Evolutionary conservation across 1,284 basidiomycete species (phyloP), one percentile per base, ranked within the genome.

Genomic region (Cryptococcus amylolentus): DNA sequence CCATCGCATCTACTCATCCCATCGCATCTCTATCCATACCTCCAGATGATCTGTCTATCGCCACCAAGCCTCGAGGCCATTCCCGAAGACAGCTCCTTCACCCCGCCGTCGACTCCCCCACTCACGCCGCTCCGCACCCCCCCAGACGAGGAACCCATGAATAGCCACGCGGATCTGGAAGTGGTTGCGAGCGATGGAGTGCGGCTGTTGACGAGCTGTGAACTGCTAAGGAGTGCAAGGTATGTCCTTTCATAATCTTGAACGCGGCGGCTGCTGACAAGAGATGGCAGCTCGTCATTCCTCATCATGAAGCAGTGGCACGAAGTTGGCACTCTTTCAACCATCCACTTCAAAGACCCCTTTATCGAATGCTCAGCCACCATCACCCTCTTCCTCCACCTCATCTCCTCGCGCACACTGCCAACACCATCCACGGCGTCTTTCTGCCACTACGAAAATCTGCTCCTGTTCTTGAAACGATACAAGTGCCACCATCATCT

Each of bases 331-430:
- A 23, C n/a, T 23, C 31, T 23, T n/a, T 26, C 43, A 9, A 47
- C 27, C 20, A 47, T 60, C 10, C 51, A 54, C 26, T 52, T 60
- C 13, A 16, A 28, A 4, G 58, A 60, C 27, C 27, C 48, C 13
- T 18, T 14, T 10, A 18, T 56, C 27, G 58, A 60, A 55, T 35
- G 20, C n/a, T 41, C 51, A 13, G 44, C 50, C 16, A 57, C 49
- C 9, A 10, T 61, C 12, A 52, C 55, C 18, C 38, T 57, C 37
- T 61, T 61, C 39, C 52, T 61, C 23, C 46, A 54, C 40, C 31
- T 61, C 5, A 14, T 54, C 39, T 61, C 57, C 18, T 42, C 35
- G 5, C 43, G 42, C 1, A 9, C 55, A 16, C 42, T 60, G 43
- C 55, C 58, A 13, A 20, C 43, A 10, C 58, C 58, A 5, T 45